A percentile compares a stretch with the other conserved stretches of the same genome.
Conservation (phyloP, 768 basidiomycete genomes). For the Tremella mesenterica region DNA sequence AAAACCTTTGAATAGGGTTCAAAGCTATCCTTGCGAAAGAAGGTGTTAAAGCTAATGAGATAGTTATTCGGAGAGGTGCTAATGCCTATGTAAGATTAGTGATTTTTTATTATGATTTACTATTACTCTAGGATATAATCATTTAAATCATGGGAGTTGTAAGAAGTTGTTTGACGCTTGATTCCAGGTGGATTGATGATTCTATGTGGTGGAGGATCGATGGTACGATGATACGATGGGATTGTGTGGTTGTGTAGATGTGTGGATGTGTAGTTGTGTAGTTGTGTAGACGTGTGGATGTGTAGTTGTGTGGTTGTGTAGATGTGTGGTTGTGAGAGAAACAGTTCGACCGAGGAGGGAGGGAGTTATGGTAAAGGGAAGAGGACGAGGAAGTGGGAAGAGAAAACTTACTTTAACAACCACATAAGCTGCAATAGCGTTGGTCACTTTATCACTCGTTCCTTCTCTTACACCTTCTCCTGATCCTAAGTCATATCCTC, state of each 20-base stretch:
- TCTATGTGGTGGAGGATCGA: too few relatives aligned
- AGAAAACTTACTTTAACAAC: slow-evolving; percentile 57
- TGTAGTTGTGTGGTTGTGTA: neutral
- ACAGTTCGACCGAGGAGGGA: slow-evolving; percentile 2
- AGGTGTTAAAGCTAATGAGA: slow-evolving; percentile 65
- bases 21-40: slow-evolving; percentile 60
- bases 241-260: too few relatives aligned
- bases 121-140: too few relatives aligned
- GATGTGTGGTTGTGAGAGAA: neutral
- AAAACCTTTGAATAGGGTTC: slow-evolving; percentile 52
- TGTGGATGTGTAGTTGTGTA: too few relatives aligned
- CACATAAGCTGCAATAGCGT: slow-evolving; percentile 72
- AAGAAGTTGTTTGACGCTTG: too few relatives aligned
- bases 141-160: too few relatives aligned
- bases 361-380: slow-evolving; percentile 12
- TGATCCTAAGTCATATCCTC: neutral
- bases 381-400: slow-evolving; percentile 1
- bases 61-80: slow-evolving; percentile 61
- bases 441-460: slow-evolving; percentile 47
- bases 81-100: slow-evolving; percentile 52
- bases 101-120: too few relatives aligned
- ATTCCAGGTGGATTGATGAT: too few relatives aligned
- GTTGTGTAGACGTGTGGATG: too few relatives aligned
- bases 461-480: neutral
- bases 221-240: too few relatives aligned